Evolutionary conservation across 1,284 basidiomycete species (phyloP).

Genomic region (Pulchroboletus neoregius): DNA sequence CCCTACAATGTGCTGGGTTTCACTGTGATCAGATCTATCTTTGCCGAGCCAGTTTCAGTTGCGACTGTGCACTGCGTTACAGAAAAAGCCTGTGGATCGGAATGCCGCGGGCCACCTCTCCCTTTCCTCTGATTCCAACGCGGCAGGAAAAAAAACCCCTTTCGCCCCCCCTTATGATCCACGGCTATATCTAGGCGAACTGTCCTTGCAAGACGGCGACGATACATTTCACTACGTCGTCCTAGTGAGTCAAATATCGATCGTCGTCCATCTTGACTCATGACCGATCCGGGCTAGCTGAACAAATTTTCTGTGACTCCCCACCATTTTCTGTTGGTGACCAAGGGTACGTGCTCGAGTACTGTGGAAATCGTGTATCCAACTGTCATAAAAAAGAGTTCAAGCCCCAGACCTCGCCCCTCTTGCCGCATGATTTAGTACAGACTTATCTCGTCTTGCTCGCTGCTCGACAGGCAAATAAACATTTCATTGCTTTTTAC

Average conservation of each 20-base stretch:
- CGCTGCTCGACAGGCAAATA: conserved; percentile 59
- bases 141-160: conserved; percentile 52
- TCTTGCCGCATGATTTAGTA: conserved; percentile 73
- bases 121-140: conserved; percentile 28
- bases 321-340: conserved; percentile 77
- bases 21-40: not conserved
- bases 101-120: conserved; percentile 37
- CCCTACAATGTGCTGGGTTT: not conserved
- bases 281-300: conserved; percentile 43
- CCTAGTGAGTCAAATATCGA: conserved; percentile 50
- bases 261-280: not conserved
- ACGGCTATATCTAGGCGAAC: conserved; percentile 68
- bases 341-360: conserved; percentile 54
- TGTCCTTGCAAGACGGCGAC: conserved; percentile 52
- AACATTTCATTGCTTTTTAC: conserved; percentile 75
- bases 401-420: conserved; percentile 70
- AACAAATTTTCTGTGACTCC: conserved; percentile 85
- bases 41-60: conserved; percentile 65
- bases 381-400: conserved; percentile 48
- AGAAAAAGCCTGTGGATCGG: conserved; percentile 62
- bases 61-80: conserved; percentile 74
- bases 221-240: conserved; percentile 65
- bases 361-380: not conserved
- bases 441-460: conserved; percentile 67
- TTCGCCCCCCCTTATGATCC: conserved; percentile 79